Conservation (phyloP, 1,284 basidiomycete genomes). For the Tilletia horrida region DNA sequence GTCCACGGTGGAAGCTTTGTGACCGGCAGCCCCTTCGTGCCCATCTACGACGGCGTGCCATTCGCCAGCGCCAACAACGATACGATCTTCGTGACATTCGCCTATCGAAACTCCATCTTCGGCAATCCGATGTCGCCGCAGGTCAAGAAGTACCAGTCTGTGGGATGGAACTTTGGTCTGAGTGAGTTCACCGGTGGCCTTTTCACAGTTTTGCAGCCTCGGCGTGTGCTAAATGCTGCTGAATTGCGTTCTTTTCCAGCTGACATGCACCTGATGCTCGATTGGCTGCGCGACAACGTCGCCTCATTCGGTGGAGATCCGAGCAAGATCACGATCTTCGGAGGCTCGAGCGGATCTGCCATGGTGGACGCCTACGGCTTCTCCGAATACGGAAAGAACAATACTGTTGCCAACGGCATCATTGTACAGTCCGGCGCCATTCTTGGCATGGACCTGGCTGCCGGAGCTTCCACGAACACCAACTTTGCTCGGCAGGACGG, state of each 20-base stretch:
- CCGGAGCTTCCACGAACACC: constrained; percentile 14
- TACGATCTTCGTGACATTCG: constrained; percentile 17
- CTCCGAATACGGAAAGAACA: constrained; percentile 32
- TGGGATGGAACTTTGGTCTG: constrained; percentile 19
- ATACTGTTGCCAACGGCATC: constrained; percentile 22
- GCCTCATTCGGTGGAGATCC: constrained; percentile 17
- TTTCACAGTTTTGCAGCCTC: too few species aligned
- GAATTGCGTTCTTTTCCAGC: constrained; percentile 1
- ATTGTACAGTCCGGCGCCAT: constrained; percentile 23
- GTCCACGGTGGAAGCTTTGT: constrained; percentile 18
- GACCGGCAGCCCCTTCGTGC: constrained; percentile 12
- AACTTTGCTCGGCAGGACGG: background rate
- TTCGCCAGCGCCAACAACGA: constrained; percentile 7
- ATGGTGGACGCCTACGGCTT: constrained; percentile 25
- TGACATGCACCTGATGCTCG: constrained; percentile 17
- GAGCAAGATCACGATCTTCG: constrained; percentile 14
- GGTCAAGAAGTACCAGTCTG: constrained; percentile 4
- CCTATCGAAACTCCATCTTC: constrained; percentile 17
- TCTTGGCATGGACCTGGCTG: constrained; percentile 23
- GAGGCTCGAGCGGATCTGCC: constrained; percentile 21
- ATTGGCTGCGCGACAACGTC: constrained; percentile 15
- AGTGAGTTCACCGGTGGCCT: background rate
- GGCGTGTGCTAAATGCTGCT: too few species aligned
- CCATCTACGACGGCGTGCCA: constrained; percentile 15
- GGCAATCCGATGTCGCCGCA: constrained; percentile 17